These are phyloP conservation scores for Ogataea methanolica DNA, from an alignment of 805 yeast species.

Conservation along the genomic window DNA sequence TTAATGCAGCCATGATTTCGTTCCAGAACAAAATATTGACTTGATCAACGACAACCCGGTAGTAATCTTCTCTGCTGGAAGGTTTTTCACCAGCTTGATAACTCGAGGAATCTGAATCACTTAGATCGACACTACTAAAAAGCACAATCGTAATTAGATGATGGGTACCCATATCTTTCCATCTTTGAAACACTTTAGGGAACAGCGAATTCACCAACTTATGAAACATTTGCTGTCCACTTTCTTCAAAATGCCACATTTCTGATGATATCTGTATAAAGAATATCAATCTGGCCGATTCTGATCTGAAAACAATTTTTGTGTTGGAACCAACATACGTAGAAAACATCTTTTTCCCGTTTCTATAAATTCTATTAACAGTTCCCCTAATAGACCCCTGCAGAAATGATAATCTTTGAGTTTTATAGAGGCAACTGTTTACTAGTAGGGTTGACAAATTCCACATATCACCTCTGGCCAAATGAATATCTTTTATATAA, in stretches of 20 bases:
- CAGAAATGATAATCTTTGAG: conserved; percentile 61
- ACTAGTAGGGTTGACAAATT: conserved; percentile 57
- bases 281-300: conserved; percentile 78
- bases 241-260: conserved; percentile 98
- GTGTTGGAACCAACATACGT: conserved; percentile 74
- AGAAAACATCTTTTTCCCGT: conserved; percentile 67
- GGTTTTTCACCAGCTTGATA: conserved; percentile 67
- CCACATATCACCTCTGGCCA: conserved; percentile 95
- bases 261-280: conserved; percentile 87
- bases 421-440: conserved; percentile 59
- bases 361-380: conserved; percentile 57
- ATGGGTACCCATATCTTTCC: conserved; percentile 85
- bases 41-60: conserved; percentile 92
- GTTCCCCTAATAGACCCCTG: conserved; percentile 56
- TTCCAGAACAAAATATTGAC: conserved; percentile 87
- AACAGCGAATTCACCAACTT: conserved; percentile 87
- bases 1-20: conserved; percentile 80
- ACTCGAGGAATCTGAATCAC: conserved; percentile 25
- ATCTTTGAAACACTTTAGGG: conserved; percentile 81
- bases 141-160: conserved; percentile 87
- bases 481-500: conserved; percentile 69
- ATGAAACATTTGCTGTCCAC: conserved; percentile 91
- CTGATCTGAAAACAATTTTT: conserved; percentile 82
- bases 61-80: conserved; percentile 71
- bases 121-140: conserved; percentile 74